Evolutionary conservation across 805 yeast species (phyloP).

Genomic region (Pichia nakasei): DNA sequence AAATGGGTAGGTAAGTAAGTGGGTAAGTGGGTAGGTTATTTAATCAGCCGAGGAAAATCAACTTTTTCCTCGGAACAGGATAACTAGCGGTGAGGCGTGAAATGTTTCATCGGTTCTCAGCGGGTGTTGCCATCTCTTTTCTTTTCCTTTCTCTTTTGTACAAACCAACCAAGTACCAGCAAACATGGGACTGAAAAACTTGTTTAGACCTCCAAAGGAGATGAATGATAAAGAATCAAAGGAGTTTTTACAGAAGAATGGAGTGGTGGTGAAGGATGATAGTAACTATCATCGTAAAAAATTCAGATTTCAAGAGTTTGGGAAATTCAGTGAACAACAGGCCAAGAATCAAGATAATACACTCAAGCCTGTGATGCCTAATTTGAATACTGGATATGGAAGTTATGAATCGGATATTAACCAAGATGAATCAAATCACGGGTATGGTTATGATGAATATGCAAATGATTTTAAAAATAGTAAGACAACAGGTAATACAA

Average conservation of each 20-base stretch:
- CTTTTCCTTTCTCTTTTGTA: too few relatives aligned
- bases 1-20: too few relatives aligned
- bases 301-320: conserved; percentile 40
- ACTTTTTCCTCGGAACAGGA: too few relatives aligned
- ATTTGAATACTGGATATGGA: conserved; percentile 9
- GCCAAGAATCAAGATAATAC: conserved; percentile 12
- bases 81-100: too few relatives aligned
- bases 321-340: conserved; percentile 36
- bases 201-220: conserved; percentile 44
- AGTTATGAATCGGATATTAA: conserved; percentile 8
- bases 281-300: conserved; percentile 23
- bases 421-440: conserved; percentile 17
- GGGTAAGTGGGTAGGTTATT: too few relatives aligned
- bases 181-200: conserved; percentile 40
- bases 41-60: too few relatives aligned
- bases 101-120: too few relatives aligned
- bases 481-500: not conserved
- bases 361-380: conserved; percentile 14
- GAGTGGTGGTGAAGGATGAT: conserved; percentile 30
- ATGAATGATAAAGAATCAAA: conserved; percentile 32
- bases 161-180: not conserved
- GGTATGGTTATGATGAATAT: conserved; percentile 16
- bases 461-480: conserved; percentile 8
- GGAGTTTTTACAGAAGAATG: conserved; percentile 34
- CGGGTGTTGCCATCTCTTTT: too few relatives aligned